These are phyloP conservation scores for Clonostachys solani DNA, from an alignment of 2,329 filamentous ascomycete genomes.

Conservation along the genomic window DNA sequence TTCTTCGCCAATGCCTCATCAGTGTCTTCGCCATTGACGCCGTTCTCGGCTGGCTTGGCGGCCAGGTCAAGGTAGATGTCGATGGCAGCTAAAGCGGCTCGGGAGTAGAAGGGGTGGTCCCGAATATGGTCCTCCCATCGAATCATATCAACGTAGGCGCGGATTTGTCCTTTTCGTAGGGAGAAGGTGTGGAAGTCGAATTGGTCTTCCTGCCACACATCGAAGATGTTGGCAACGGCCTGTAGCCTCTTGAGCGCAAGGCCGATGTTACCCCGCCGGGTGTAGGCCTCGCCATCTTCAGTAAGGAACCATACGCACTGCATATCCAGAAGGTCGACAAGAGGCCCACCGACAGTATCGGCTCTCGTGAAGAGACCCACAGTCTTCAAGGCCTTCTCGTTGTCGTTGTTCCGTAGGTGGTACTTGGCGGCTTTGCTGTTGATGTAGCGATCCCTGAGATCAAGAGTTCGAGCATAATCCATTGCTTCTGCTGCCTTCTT, in stretches of 20 bases:
- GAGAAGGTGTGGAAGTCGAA: slow-evolving; percentile 99
- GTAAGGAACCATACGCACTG: slow-evolving; percentile 97
- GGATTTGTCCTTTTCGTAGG: slow-evolving; percentile 90
- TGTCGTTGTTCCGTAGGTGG: slow-evolving; percentile 87
- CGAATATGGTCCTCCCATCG: slow-evolving; percentile 90
- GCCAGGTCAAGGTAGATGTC: slow-evolving; percentile 75
- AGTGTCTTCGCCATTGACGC: slow-evolving; percentile 49
- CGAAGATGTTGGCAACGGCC: slow-evolving; percentile 86
- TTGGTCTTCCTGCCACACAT: slow-evolving; percentile 96
- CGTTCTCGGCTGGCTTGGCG: slow-evolving; percentile 65
- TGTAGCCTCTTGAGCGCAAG: slow-evolving; percentile 92
- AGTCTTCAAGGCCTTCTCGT: slow-evolving; percentile 78
- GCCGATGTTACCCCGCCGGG: slow-evolving; percentile 75
- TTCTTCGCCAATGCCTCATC: slow-evolving; percentile 68
- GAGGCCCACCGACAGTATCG: slow-evolving; percentile 80
- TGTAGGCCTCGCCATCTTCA: slow-evolving; percentile 88
- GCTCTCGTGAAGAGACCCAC: slow-evolving; percentile 93
- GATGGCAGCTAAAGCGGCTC: slow-evolving; percentile 77
- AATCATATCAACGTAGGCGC: slow-evolving; percentile 94
- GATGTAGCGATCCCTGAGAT: slow-evolving; percentile 91
- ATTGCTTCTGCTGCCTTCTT: slow-evolving; percentile 80
- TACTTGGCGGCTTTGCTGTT: slow-evolving; percentile 99
- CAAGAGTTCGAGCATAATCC: slow-evolving; percentile 80
- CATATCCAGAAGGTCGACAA: slow-evolving; percentile 94
- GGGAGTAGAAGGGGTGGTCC: slow-evolving; percentile 88